phyloP scores from a whole-genome alignment of 2,329 filamentous ascomycete species.

The Talaromyces amestolkiae region DNA sequence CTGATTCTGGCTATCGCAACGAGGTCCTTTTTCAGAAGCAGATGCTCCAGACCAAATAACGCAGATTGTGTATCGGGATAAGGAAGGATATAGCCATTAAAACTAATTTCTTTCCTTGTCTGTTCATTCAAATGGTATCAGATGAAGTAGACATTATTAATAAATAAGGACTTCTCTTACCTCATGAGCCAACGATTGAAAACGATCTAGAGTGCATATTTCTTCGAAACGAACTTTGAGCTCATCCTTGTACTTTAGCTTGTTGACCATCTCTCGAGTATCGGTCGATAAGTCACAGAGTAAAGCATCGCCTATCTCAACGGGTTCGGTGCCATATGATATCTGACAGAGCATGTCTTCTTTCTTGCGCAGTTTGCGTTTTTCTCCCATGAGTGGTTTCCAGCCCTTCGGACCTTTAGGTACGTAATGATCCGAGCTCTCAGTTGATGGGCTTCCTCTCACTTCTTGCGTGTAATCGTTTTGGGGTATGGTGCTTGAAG shows the following conservation, averaged over 20 bases:
- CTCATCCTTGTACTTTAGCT: conserved; percentile 19
- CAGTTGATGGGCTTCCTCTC: background rate
- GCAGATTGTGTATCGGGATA: conserved; percentile 32
- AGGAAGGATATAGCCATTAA: conserved; percentile 35
- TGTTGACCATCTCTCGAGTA: conserved; percentile 23
- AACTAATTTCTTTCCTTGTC: conserved; percentile 18
- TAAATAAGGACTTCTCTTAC: conserved; percentile 23
- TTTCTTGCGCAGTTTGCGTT: conserved; percentile 23
- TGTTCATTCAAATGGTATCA: conserved; percentile 10
- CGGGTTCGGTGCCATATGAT: conserved; percentile 31
- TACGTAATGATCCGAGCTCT: background rate
- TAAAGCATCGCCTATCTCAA: conserved; percentile 30
- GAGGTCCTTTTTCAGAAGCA: conserved; percentile 27
- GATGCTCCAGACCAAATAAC: conserved; percentile 29
- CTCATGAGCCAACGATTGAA: conserved; percentile 26
- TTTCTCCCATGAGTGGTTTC: background rate
- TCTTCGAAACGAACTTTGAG: conserved; percentile 36
- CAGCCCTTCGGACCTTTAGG: background rate
- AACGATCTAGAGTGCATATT: conserved; percentile 30
- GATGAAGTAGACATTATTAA: background rate
- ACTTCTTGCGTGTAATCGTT: background rate
- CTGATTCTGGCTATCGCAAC: conserved; percentile 32
- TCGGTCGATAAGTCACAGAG: conserved; percentile 27
- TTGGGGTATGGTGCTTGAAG: background rate
- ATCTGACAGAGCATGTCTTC: conserved; percentile 31